phyloP scores from a whole-genome alignment of 2,329 filamentous ascomycete species.

The Colletotrichum horii region DNA sequence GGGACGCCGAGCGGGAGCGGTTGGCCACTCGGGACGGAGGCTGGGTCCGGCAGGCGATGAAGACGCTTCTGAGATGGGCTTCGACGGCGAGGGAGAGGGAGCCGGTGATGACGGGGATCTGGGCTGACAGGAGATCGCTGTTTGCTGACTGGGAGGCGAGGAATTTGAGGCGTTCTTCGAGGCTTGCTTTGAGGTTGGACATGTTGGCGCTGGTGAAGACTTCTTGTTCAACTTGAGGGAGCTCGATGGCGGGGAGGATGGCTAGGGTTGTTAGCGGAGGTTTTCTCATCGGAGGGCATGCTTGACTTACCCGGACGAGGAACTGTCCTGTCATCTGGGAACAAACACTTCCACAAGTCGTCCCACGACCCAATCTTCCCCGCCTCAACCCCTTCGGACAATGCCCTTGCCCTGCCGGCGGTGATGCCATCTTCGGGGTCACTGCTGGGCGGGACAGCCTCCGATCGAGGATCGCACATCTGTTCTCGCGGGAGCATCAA shows the following conservation, averaged over 20 bases:
- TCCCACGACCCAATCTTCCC: neutral
- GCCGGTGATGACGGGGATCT: constrained; percentile 15
- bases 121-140: neutral
- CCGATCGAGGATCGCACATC: constrained; percentile 37
- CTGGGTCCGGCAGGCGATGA: constrained; percentile 7
- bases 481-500: constrained; percentile 43
- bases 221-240: constrained; percentile 13
- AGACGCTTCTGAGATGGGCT: constrained; percentile 14
- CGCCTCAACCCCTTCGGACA: neutral
- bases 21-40: neutral
- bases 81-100: constrained; percentile 6
- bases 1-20: neutral
- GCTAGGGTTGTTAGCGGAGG: neutral
- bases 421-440: constrained; percentile 11
- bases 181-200: constrained; percentile 5
- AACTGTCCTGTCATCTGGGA: neutral
- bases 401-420: neutral
- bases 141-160: constrained; percentile 6
- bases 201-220: constrained; percentile 15
- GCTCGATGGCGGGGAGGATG: constrained; percentile 6
- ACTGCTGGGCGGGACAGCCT: neutral
- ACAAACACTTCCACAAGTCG: constrained; percentile 8
- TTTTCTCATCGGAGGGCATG: fast-evolving
- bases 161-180: constrained; percentile 13
- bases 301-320: constrained; percentile 7